A percentile compares a stretch with the other conserved stretches of the same genome.
These are phyloP conservation scores for Neopestalotiopsis sp. DNA, from an alignment of 2,329 filamentous ascomycete species.

Conservation along the genomic window DNA sequence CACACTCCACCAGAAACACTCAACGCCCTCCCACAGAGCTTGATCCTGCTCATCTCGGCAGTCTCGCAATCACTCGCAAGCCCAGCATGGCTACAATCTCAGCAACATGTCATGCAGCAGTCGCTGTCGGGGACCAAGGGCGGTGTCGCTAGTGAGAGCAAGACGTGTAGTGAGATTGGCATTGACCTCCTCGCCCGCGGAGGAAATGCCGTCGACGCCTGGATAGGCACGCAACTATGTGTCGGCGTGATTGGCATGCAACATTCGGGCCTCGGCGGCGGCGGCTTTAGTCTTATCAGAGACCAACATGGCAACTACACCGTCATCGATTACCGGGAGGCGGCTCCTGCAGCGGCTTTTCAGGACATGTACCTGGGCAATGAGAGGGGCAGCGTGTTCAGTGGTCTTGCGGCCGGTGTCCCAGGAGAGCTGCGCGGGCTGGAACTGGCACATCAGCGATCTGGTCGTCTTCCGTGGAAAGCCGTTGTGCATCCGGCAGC, in stretches of 20 bases:
- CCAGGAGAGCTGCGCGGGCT: slow-evolving; percentile 81
- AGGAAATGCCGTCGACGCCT: slow-evolving; percentile 80
- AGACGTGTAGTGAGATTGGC: slow-evolving; percentile 39
- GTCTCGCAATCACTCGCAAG: slow-evolving; percentile 21
- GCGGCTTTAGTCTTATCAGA: slow-evolving; percentile 86
- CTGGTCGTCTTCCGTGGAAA: slow-evolving; percentile 74
- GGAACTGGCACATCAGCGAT: slow-evolving; percentile 76
- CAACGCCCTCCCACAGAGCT: background rate
- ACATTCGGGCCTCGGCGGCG: slow-evolving; percentile 84
- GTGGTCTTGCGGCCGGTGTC: slow-evolving; percentile 75
- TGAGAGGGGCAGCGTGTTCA: slow-evolving; percentile 67
- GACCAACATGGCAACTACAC: slow-evolving; percentile 76
- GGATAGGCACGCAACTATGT: slow-evolving; percentile 77
- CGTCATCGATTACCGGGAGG: slow-evolving; percentile 88
- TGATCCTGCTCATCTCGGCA: background rate
- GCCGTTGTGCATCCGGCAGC: slow-evolving; percentile 77
- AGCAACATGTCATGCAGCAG: slow-evolving; percentile 26
- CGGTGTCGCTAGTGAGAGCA: slow-evolving; percentile 39
- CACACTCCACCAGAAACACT: background rate
- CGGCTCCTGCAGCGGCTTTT: slow-evolving; percentile 80
- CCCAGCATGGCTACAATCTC: slow-evolving; percentile 27
- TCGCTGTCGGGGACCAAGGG: slow-evolving; percentile 26
- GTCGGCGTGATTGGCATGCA: slow-evolving; percentile 80
- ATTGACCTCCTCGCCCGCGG: slow-evolving; percentile 37
- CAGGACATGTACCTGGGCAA: slow-evolving; percentile 87